Evolutionary conservation across 306 rosid species (phyloP).

Genomic region (Castanea mollissima): DNA sequence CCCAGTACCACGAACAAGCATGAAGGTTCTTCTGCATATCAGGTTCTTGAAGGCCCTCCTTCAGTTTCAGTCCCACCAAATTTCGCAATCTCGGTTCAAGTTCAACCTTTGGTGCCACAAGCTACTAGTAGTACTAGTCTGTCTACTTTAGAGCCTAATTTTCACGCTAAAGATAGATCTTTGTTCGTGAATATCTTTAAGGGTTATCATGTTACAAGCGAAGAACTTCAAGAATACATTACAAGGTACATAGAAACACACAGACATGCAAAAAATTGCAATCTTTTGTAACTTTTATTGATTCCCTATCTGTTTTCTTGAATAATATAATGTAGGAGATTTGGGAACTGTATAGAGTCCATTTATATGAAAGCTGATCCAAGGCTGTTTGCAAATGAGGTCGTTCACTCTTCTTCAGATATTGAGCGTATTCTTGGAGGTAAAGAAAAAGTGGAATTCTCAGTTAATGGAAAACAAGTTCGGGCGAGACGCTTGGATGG

Average conservation of each 20-base stretch:
- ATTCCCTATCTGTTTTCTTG: background rate
- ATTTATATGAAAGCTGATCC: background rate
- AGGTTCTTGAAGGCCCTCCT: background rate
- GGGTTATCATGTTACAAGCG: background rate
- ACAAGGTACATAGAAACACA: background rate
- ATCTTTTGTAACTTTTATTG: background rate
- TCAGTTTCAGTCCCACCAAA: background rate
- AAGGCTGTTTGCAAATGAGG: background rate
- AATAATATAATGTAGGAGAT: background rate
- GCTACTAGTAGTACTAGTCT: too few relatives aligned
- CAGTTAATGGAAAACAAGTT: conserved; percentile 5
- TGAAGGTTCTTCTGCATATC: background rate
- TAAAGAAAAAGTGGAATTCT: background rate
- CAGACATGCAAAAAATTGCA: background rate
- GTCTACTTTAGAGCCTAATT: too few relatives aligned
- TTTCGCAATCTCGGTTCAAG: background rate
- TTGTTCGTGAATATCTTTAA: conserved; percentile 2
- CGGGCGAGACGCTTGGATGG: background rate
- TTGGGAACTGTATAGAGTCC: conserved; percentile 3
- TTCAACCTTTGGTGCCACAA: background rate
- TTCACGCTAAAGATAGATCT: background rate
- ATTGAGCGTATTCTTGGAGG: background rate
- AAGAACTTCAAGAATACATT: conserved; percentile 6
- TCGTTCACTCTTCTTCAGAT: background rate
- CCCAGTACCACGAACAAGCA: background rate